These are phyloP conservation scores for Syzygium aqueum DNA, from an alignment of 345 rosid species.

Conservation along the genomic window DNA sequence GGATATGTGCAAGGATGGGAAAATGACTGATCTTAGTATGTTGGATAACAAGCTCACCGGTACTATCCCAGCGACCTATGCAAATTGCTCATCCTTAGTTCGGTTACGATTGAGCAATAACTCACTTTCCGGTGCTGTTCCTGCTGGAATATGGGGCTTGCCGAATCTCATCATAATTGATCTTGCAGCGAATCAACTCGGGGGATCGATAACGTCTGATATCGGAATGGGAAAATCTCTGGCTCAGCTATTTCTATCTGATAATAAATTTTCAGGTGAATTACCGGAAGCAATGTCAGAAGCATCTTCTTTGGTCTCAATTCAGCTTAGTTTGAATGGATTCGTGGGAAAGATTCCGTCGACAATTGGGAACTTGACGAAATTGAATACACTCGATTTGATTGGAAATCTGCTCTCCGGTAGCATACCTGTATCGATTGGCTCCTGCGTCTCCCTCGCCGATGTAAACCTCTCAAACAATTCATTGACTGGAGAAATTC, in stretches of 20 bases:
- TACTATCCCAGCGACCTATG: slow-evolving; percentile 42
- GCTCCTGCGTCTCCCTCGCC: slow-evolving; percentile 40
- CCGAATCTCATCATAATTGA: slow-evolving; percentile 53
- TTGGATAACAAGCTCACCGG: slow-evolving; percentile 66
- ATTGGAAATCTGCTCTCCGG: slow-evolving; percentile 47
- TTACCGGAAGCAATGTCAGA: slow-evolving; percentile 43
- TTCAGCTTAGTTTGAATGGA: slow-evolving; percentile 38
- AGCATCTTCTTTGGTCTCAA: slow-evolving; percentile 43
- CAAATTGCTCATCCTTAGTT: slow-evolving; percentile 38
- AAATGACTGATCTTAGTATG: slow-evolving; percentile 43
- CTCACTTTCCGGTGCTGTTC: slow-evolving; percentile 49
- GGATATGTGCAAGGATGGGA: slow-evolving; percentile 72
- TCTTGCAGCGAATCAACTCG: slow-evolving; percentile 47
- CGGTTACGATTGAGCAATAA: slow-evolving; percentile 64
- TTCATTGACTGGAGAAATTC: slow-evolving; percentile 55
- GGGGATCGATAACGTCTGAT: slow-evolving; percentile 41
- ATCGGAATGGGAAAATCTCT: slow-evolving; percentile 57
- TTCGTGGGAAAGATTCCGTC: slow-evolving; percentile 50
- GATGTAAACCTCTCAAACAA: slow-evolving; percentile 51
- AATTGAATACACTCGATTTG: slow-evolving; percentile 34
- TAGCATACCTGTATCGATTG: slow-evolving; percentile 46
- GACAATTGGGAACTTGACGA: slow-evolving; percentile 44
- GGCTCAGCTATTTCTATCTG: slow-evolving; percentile 32
- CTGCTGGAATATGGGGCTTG: slow-evolving; percentile 70
- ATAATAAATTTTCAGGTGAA: slow-evolving; percentile 52